A percentile compares a stretch with the other conserved stretches of the same genome.
Conservation (phyloP, 2,329 filamentous ascomycete genomes). For the Colletotrichum tamarilloi region DNA sequence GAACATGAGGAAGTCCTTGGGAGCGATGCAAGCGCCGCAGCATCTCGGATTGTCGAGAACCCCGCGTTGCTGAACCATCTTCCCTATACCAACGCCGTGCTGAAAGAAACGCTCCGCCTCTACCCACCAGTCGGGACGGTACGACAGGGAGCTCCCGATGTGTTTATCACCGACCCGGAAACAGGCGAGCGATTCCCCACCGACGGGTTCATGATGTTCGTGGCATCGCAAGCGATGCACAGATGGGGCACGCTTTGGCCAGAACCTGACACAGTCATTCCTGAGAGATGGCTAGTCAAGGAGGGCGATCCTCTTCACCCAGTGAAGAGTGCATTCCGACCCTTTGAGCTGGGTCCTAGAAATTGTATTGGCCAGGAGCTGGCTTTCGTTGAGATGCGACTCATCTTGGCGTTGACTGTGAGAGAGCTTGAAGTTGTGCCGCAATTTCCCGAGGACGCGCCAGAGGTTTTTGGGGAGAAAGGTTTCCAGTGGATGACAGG, state of each 20-base stretch:
- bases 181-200: conserved; percentile 55
- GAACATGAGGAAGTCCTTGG: conserved; percentile 57
- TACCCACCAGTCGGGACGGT: conserved; percentile 59
- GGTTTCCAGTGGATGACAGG: conserved; percentile 40
- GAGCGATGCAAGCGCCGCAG: conserved; percentile 48
- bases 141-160: conserved; percentile 46
- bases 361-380: conserved; percentile 68
- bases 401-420: conserved; percentile 60
- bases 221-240: conserved; percentile 41
- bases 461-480: conserved; percentile 45
- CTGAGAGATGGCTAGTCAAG: conserved; percentile 53
- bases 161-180: conserved; percentile 53
- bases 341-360: conserved; percentile 64
- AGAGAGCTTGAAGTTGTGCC: conserved; percentile 61
- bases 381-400: conserved; percentile 62
- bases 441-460: conserved; percentile 48
- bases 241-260: conserved; percentile 50
- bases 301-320: conserved; percentile 47
- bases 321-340: conserved; percentile 60
- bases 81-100: conserved; percentile 61
- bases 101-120: conserved; percentile 64
- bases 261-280: conserved; percentile 50
- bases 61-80: conserved; percentile 61
- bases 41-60: conserved; percentile 51
- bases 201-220: conserved; percentile 45